phyloP scores from a whole-genome alignment of 2,329 filamentous ascomycete genomes.

The Aschersonia sp. region DNA sequence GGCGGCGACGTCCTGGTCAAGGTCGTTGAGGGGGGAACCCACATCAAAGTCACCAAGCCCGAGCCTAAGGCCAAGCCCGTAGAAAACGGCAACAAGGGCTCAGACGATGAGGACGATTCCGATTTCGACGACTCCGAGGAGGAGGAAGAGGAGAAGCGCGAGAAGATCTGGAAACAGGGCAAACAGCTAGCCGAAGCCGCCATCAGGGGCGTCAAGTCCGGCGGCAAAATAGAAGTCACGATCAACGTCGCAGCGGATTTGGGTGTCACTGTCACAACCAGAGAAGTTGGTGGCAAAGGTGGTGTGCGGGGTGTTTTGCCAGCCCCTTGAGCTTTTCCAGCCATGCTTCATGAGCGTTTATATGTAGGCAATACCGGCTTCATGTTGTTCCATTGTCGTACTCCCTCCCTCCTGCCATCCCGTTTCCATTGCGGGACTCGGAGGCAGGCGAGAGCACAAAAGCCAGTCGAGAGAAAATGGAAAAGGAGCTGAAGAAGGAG shows the following conservation, averaged over 20 bases:
- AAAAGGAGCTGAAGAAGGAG: too few relatives aligned
- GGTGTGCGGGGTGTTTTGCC: constrained; percentile 53
- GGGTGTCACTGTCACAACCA: constrained; percentile 61
- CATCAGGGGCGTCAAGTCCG: constrained; percentile 73
- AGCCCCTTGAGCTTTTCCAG: constrained; percentile 8
- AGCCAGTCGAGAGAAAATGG: too few relatives aligned
- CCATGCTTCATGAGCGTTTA: too few relatives aligned
- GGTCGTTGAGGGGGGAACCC: constrained; percentile 73
- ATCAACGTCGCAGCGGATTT: constrained; percentile 76
- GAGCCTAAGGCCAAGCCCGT: constrained; percentile 63
- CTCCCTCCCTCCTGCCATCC: too few relatives aligned
- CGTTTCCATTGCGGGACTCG: too few relatives aligned
- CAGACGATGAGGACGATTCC: constrained; percentile 45
- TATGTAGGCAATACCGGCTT: too few relatives aligned
- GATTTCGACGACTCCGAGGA: constrained; percentile 52
- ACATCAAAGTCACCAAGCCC: constrained; percentile 87
- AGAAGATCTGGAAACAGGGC: constrained; percentile 87
- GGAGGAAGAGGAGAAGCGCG: constrained; percentile 73
- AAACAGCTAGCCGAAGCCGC: constrained; percentile 72
- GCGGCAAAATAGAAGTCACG: constrained; percentile 82
- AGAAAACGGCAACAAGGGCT: constrained; percentile 44
- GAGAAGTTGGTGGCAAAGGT: constrained; percentile 78
- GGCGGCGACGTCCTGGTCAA: constrained; percentile 82
- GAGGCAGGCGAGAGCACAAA: too few relatives aligned
- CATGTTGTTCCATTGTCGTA: too few relatives aligned